Percentiles rank a stretch among this genome's conserved stretches.
Conservation (phyloP, 345 rosid genomes). For the Arabidopsis suecica region DNA sequence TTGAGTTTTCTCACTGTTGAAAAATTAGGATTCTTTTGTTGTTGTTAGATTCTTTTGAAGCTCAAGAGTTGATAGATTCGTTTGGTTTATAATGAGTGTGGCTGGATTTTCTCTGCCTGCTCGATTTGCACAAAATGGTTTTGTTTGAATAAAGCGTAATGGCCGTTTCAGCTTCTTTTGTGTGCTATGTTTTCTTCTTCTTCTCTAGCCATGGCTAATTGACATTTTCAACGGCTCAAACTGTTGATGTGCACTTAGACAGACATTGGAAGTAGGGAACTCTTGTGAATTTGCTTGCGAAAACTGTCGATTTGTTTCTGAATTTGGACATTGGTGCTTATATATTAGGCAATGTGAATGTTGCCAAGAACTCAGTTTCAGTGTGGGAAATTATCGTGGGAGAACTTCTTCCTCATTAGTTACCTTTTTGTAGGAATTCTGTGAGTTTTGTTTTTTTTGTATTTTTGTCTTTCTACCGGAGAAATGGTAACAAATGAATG, state of each 20-base stretch:
- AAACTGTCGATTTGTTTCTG: not conserved
- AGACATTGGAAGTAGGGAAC: no score
- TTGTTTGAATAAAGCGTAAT: not conserved
- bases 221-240: no score
- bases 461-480: not conserved
- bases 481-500: conserved; percentile 13
- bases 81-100: conserved; percentile 11
- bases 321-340: conserved; percentile 11
- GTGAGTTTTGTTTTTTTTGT: not conserved
- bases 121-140: conserved; percentile 1
- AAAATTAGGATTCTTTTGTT: no score
- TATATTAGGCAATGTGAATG: conserved; percentile 20
- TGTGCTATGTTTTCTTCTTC: not conserved
- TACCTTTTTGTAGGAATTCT: not conserved
- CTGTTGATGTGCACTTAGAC: no score
- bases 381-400: not conserved
- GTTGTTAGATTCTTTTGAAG: conserved; percentile 24
- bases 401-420: not conserved
- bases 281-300: no score
- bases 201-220: not conserved
- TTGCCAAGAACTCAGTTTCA: conserved; percentile 1
- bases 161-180: not conserved
- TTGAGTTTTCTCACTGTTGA: not conserved
- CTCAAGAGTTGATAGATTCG: conserved; percentile 11
- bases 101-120: conserved; percentile 3